Evolutionary conservation across 2,329 filamentous ascomycete genomes (phyloP).

Genomic region (Aspergillus nomiae): DNA sequence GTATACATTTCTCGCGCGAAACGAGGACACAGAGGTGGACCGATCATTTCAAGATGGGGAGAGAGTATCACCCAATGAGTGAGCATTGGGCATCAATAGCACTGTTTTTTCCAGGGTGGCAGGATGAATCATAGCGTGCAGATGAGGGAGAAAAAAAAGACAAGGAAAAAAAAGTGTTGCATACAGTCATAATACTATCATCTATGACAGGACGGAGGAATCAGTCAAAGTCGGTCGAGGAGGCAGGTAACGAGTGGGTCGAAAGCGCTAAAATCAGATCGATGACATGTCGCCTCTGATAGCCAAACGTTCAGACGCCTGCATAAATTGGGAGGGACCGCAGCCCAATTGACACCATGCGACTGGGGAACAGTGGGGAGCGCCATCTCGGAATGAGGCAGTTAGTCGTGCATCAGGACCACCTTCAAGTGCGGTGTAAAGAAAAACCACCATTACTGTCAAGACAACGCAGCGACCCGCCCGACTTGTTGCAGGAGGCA

Average conservation of each 20-base stretch:
- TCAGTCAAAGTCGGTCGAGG: constrained; percentile 9
- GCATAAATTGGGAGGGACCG: constrained; percentile 21
- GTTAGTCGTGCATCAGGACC: constrained; percentile 24
- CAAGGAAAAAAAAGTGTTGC: constrained; percentile 14
- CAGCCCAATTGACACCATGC: constrained; percentile 21
- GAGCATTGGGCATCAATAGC: constrained; percentile 30
- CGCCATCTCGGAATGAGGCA: constrained; percentile 24
- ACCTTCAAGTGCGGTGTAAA: constrained; percentile 21
- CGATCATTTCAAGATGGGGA: constrained; percentile 12
- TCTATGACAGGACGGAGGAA: not conserved
- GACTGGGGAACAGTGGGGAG: constrained; percentile 23
- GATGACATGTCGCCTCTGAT: constrained; percentile 28
- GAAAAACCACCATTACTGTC: constrained; percentile 15
- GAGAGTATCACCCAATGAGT: constrained; percentile 15
- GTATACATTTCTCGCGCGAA: constrained; percentile 16
- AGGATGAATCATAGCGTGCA: constrained; percentile 18
- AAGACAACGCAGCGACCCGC: constrained; percentile 26
- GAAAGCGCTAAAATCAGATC: constrained; percentile 21
- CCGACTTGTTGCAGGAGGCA: constrained; percentile 3
- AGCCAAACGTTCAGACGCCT: constrained; percentile 23
- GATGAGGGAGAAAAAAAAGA: constrained; percentile 14
- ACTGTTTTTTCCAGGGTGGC: constrained; percentile 17
- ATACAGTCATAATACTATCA: not conserved
- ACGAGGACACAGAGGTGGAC: constrained; percentile 14
- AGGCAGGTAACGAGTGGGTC: constrained; percentile 19